Conservation (phyloP, 1,284 basidiomycete species). For the Coniferiporia sulphurascens region DNA sequence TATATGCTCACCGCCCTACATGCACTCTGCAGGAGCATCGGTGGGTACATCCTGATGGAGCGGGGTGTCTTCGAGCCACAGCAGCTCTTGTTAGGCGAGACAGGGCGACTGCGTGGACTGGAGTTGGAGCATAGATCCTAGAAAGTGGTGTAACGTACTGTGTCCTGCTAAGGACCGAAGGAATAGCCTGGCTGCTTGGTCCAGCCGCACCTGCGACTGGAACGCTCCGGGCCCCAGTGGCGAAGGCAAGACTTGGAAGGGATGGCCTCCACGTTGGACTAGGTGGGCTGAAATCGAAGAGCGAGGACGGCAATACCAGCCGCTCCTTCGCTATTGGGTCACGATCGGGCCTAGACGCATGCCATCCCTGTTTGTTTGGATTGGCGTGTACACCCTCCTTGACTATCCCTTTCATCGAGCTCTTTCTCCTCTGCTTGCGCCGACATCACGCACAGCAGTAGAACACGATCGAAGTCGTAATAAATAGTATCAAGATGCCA, state of each 20-base stretch:
- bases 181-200: too few relatives aligned
- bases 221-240: not conserved
- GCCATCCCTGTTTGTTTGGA: not conserved
- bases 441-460: conserved; percentile 4
- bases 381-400: not conserved
- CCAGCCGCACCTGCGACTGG: not conserved
- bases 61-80: conserved; percentile 60
- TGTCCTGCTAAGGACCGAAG: too few relatives aligned
- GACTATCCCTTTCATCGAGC: not conserved
- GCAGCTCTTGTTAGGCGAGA: conserved; percentile 34
- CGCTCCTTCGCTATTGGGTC: not conserved
- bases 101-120: not conserved
- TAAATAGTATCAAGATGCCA: not conserved
- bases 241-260: conserved; percentile 3
- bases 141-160: not conserved
- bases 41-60: conserved; percentile 64
- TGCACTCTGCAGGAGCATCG: conserved; percentile 76
- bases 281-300: conserved; percentile 13
- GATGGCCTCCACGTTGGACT: conserved; percentile 6
- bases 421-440: not conserved
- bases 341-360: too few relatives aligned
- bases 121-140: not conserved
- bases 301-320: not conserved
- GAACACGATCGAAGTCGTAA: not conserved
- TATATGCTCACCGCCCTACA: conserved; percentile 87